Conservation (phyloP, 495 filamentous ascomycete species). For the Bryoglossum gracile region DNA sequence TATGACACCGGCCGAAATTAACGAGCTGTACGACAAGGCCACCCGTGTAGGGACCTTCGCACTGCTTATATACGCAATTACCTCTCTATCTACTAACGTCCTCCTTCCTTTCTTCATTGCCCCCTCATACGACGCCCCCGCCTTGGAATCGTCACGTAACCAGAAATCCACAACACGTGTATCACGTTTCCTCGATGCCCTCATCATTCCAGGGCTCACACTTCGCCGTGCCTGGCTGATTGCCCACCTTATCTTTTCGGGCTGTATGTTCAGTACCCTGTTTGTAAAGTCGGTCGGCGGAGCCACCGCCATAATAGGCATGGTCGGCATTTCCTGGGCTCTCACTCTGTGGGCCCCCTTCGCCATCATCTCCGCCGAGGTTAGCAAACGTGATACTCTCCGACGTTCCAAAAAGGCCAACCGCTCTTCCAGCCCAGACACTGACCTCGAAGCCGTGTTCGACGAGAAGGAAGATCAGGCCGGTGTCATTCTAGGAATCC, state of each 20-base stretch:
- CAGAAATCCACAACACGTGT: conserved; percentile 28
- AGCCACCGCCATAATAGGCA: conserved; percentile 65
- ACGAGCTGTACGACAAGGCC: conserved; percentile 70
- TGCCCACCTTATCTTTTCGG: conserved; percentile 70
- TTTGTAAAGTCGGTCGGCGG: conserved; percentile 57
- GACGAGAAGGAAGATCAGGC: conserved; percentile 61
- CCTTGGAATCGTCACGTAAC: conserved; percentile 7
- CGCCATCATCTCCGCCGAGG: conserved; percentile 83
- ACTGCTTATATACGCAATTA: conserved; percentile 77
- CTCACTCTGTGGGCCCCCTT: conserved; percentile 87
- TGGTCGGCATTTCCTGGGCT: conserved; percentile 84
- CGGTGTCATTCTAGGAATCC: conserved; percentile 81
- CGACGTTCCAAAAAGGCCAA: conserved; percentile 40
- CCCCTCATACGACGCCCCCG: conserved; percentile 56
- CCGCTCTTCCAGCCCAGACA: neutral
- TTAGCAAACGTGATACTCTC: conserved; percentile 66
- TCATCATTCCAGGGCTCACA: conserved; percentile 73
- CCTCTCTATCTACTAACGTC: conserved; percentile 70
- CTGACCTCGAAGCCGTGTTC: conserved; percentile 15
- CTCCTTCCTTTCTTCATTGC: conserved; percentile 76
- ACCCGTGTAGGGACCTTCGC: conserved; percentile 80
- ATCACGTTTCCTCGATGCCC: conserved; percentile 37
- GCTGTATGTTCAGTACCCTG: conserved; percentile 73
- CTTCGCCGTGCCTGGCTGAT: conserved; percentile 80
- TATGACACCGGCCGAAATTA: conserved; percentile 65